A percentile compares a stretch with the other conserved stretches of the same genome.
These are phyloP conservation scores for Dothidotthia symphoricarpi DNA, from an alignment of 2,329 filamentous ascomycete genomes.

Conservation along the genomic window DNA sequence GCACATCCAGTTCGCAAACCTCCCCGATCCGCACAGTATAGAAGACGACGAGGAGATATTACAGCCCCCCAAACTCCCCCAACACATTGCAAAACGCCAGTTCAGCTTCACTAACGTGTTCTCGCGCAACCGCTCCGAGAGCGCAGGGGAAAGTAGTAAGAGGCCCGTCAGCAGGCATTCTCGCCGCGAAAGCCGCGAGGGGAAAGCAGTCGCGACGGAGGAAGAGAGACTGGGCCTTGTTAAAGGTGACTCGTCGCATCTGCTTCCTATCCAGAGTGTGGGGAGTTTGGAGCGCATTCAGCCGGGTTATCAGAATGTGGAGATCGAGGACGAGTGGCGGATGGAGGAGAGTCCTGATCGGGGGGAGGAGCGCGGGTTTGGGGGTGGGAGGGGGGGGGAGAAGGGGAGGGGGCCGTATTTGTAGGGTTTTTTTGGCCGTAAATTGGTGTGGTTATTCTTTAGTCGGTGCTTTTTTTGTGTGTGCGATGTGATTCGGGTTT, in stretches of 20 bases:
- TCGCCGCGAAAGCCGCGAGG: conserved; percentile 35
- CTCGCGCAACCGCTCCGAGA: conserved; percentile 46
- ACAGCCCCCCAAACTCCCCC: conserved; percentile 58
- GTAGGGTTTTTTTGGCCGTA: too few species aligned
- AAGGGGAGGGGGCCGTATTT: too few species aligned
- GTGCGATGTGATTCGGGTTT: too few species aligned
- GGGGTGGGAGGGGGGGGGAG: too few species aligned
- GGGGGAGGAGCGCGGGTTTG: not conserved
- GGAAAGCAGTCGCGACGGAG: conserved; percentile 60
- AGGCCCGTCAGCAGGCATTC: conserved; percentile 30
- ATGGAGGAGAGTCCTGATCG: conserved; percentile 3
- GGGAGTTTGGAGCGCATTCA: conserved; percentile 20
- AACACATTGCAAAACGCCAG: conserved; percentile 63
- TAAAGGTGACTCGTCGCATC: conserved; percentile 60
- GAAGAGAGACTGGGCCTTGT: conserved; percentile 82
- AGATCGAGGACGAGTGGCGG: conserved; percentile 6
- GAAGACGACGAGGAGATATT: conserved; percentile 41
- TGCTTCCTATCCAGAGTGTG: conserved; percentile 30
- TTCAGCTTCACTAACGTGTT: conserved; percentile 94
- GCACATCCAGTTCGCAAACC: conserved; percentile 48
- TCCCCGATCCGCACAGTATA: conserved; percentile 31
- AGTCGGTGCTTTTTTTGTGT: too few species aligned
- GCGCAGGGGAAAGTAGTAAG: conserved; percentile 16
- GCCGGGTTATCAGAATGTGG: conserved; percentile 13
- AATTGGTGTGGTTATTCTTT: too few species aligned